phyloP scores from a whole-genome alignment of 2,329 filamentous ascomycete genomes.

The Alternaria alternata region DNA sequence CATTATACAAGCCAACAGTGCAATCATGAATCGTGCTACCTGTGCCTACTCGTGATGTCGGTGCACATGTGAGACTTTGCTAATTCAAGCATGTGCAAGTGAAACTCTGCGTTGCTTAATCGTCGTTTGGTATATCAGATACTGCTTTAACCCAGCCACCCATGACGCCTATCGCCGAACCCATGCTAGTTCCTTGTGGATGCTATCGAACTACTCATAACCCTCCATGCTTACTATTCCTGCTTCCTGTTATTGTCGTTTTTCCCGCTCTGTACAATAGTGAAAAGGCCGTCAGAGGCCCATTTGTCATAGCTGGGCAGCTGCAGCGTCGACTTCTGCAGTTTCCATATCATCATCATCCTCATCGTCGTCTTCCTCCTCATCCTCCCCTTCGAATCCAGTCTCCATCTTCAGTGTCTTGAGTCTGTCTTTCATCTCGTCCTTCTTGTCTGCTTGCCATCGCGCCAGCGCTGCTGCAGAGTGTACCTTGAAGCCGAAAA shows the following conservation, averaged over 20 bases:
- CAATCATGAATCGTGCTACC: not conserved
- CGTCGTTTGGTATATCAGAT: conserved; percentile 15
- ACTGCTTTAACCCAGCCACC: conserved; percentile 23
- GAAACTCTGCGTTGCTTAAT: not conserved
- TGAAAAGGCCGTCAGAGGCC: conserved; percentile 17
- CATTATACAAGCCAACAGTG: conserved; percentile 3
- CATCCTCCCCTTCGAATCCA: conserved; percentile 74
- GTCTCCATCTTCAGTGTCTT: conserved; percentile 74
- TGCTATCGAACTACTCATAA: conserved; percentile 12
- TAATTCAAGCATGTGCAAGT: not conserved
- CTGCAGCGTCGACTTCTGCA: conserved; percentile 42
- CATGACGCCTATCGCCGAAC: conserved; percentile 32
- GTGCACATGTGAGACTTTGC: not conserved
- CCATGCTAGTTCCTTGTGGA: conserved; percentile 24
- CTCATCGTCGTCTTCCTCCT: conserved; percentile 69
- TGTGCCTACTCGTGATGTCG: not conserved
- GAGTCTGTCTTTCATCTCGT: conserved; percentile 82
- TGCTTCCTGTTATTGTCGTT: not conserved
- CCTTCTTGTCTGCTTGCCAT: conserved; percentile 85
- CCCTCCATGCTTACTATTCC: not conserved
- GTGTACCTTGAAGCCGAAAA: conserved; percentile 97
- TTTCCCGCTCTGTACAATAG: not conserved
- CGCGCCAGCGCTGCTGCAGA: conserved; percentile 84
- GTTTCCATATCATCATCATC: conserved; percentile 57
- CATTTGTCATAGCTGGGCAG: conserved; percentile 28